Percentiles rank a stretch among this genome's conserved stretches.
Conservation (phyloP, 768 basidiomycete species). For the Paxillus rubicundulus region DNA sequence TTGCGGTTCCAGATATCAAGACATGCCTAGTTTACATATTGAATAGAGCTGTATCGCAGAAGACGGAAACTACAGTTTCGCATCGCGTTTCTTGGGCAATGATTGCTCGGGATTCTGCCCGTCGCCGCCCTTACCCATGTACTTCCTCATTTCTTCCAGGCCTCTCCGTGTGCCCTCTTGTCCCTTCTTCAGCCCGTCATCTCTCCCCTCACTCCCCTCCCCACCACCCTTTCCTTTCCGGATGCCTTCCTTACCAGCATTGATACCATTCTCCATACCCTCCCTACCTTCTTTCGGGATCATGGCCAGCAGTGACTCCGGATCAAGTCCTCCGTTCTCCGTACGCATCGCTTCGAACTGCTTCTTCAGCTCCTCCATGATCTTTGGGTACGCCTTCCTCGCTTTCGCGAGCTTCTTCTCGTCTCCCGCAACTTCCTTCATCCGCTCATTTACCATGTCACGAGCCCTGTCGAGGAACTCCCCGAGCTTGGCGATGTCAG, state of each 20-base stretch:
- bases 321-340: conserved; percentile 8
- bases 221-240: neutral
- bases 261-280: neutral
- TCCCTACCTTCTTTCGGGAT: conserved; percentile 10
- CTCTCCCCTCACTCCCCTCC: neutral
- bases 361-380: conserved; percentile 9
- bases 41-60: too few relatives aligned
- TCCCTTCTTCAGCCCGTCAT: conserved; percentile 6
- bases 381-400: conserved; percentile 15
- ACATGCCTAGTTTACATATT: too few relatives aligned
- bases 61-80: conserved; percentile 21
- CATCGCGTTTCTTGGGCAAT: conserved; percentile 11
- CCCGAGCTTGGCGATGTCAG: conserved; percentile 9
- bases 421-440: conserved; percentile 14
- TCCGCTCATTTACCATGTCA: conserved; percentile 15
- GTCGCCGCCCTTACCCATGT: conserved; percentile 6
- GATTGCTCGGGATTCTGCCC: conserved; percentile 9
- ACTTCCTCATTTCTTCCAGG: conserved; percentile 12
- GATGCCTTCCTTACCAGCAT: conserved; percentile 5
- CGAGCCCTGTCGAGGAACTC: conserved; percentile 19
- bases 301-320: conserved; percentile 4
- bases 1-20: too few relatives aligned
- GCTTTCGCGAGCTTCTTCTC: conserved; percentile 18
- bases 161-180: conserved; percentile 9
- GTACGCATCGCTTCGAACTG: conserved; percentile 4